Conservation (phyloP, 805 yeast species). For the Phaffomyces antillensis region DNA sequence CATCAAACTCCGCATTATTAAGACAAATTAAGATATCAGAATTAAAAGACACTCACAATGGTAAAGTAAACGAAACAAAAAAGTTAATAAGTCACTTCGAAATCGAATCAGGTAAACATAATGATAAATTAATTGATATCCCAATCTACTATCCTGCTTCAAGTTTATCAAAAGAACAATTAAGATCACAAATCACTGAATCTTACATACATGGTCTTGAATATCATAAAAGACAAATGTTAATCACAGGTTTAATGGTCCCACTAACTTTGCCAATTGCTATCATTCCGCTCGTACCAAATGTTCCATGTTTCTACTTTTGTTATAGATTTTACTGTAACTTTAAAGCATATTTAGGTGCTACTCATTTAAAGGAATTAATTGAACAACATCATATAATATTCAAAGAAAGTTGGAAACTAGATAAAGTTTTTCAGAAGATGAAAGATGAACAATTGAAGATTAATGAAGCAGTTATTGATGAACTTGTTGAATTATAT, state of each 20-base stretch:
- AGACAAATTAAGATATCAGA: constrained; percentile 22
- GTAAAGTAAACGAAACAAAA: constrained; percentile 1
- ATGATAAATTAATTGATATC: constrained; percentile 26
- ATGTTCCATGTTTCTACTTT: constrained; percentile 85
- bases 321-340: constrained; percentile 81
- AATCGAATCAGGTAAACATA: constrained; percentile 12
- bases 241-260: constrained; percentile 48
- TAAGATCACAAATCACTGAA: constrained; percentile 32
- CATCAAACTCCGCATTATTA: constrained; percentile 55
- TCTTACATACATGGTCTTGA: constrained; percentile 39
- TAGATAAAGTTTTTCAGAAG: constrained; percentile 24
- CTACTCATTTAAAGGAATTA: constrained; percentile 55
- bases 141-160: constrained; percentile 46
- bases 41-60: constrained; percentile 7
- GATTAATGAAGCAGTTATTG: constrained; percentile 39
- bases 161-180: constrained; percentile 24
- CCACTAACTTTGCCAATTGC: constrained; percentile 81
- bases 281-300: constrained; percentile 79
- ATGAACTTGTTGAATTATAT: constrained; percentile 36
- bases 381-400: constrained; percentile 36
- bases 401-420: constrained; percentile 24
- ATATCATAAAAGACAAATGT: constrained; percentile 50
- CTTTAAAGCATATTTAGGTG: constrained; percentile 70
- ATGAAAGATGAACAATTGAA: constrained; percentile 23
- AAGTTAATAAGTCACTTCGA: constrained; percentile 5